Percentiles rank a stretch among this genome's conserved stretches.
phyloP scores from a whole-genome alignment of 2,329 filamentous ascomycete genomes.

The Escovopsis sp. region DNA sequence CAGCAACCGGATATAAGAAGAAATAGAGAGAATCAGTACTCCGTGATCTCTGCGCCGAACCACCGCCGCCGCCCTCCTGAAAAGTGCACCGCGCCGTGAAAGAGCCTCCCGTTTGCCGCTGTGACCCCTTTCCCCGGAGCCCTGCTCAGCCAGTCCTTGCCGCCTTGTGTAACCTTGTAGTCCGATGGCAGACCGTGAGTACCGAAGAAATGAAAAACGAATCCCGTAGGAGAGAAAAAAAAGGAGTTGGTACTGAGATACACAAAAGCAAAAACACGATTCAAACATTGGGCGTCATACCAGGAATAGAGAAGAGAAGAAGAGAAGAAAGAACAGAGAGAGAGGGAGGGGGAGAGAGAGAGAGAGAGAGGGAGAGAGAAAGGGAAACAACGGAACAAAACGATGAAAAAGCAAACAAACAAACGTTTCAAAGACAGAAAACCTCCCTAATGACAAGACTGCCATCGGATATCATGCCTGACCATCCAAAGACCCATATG shows the following conservation, averaged over 20 bases:
- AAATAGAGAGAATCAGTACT: constrained; percentile 2
- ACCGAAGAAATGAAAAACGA: constrained; percentile 5
- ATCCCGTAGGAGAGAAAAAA: constrained; percentile 2
- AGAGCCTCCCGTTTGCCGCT: constrained; percentile 5
- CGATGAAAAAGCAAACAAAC: too few species aligned
- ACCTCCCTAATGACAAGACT: constrained; percentile 4
- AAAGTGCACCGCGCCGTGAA: constrained; percentile 8
- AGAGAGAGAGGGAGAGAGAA: too few species aligned
- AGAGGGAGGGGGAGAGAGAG: too few species aligned
- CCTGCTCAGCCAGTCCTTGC: constrained; percentile 4
- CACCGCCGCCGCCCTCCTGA: constrained; percentile 1
- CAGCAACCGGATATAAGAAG: constrained; percentile 1
- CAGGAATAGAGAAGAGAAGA: constrained; percentile 4
- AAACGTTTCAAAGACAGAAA: background rate
- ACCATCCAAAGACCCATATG: background rate
- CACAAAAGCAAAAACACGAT: constrained; percentile 3
- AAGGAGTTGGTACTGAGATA: background rate
- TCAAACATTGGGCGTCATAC: background rate
- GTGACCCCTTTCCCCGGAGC: constrained; percentile 4
- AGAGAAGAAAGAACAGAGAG: background rate
- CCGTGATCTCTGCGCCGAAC: constrained; percentile 7
- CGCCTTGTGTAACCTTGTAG: background rate
- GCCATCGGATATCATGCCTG: background rate
- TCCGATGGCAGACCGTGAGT: background rate
- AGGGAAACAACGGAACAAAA: too few species aligned